Base-by-base conservation (phyloP, 495 filamentous ascomycete genomes). In the Astrothelium subdiscretum region DNA sequence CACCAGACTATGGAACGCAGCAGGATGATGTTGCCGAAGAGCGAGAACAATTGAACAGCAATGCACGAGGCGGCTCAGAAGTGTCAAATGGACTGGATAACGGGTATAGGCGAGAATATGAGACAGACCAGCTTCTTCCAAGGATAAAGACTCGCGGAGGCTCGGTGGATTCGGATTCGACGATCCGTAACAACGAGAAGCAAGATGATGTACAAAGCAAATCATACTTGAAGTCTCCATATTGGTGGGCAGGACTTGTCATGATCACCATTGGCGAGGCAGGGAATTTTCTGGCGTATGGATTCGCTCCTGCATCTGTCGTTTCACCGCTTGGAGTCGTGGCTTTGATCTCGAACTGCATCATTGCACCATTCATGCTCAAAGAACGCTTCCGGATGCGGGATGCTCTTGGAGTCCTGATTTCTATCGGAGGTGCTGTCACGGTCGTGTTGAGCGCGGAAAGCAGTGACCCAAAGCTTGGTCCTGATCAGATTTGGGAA, bases 261-360 rank as follows among this genome's bases (percentile, higher is more conserved):
- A 79, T 98, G 60, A 97, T 97, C 86, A 87, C 82, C 5, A 74
- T 95, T n/a, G 94, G 94, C 15, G 94, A 98, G 76, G 84, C 85
- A 63, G 94, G 94, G 24, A 98, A 98, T 72, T 98, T 98, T 72
- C 79, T 98, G 60, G 94, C 94, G 3, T 98, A 98, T 71, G 94
- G 94, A 12, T 98, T 98, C 71, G 94, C 94, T n/a, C 92, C 94
- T 20, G 94, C 94, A 2, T 97, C 92, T 13, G 96, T 98, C 64
- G 94, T 98, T n/a, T 94, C 89, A 18, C 94, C 94, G 1, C 78
- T 98, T 15, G 94, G 94, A 11, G 94, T 98, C 24, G 94, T 97
- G 0, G 94, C 94, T 2, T 75, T 98, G 62, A 85, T 98, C 27
- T 95, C 91, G 54, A 98, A 98, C 73, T 97, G 94, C 70, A 81